Base-by-base conservation (phyloP, 495 filamentous ascomycete genomes). In the Annulohypoxylon moriforme region DNA sequence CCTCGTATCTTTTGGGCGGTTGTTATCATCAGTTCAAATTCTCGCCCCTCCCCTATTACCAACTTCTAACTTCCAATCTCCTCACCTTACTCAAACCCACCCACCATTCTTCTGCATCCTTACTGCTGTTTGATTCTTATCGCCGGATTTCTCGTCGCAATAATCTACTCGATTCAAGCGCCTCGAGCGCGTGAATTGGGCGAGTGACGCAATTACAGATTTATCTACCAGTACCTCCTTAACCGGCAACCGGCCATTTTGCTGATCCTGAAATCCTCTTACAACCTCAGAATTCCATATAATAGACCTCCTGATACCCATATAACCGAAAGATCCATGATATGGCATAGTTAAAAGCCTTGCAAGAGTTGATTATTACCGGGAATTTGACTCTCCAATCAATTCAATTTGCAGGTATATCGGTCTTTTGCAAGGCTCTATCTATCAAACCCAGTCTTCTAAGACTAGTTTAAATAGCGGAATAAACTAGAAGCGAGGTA, bases 291-390 rank as follows among this genome's bases (percentile, higher is more conserved):
- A 13, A 52, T 62, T 42, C 7, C 40, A 47, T 58, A 60, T 27
- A 36, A 44, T 42, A 44, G 44, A 11, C 40, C 31, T 46, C 46
- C 27, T 34, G n/a, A 40, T 25, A 60, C 55, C 10, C 4, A 4
- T 10, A 36, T 34, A 64, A 4, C 11, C 24, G 27, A 60, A 22
- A 11, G 25, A n/a, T 13, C 52, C 20, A 63, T 58, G 47, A 61
- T 22, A 68, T 61, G 70, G 55, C 53, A 61, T 63, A 50, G 47
- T 53, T 27, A 67, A 44, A 44, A 20, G 50, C 25, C 20, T 34
- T 33, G 38, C 46, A 33, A 60, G 40, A 67, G 29, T 67, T 67
- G 29, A 69, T 44, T 55, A 24, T 46, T 31, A 50, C 40, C 34
- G 11, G 60, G 52, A n/a, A 44, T 10, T 44, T 46, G 36, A 38